Evolutionary conservation across 2,329 filamentous ascomycete species (phyloP), one percentile per base, ranked within the genome.

Genomic region (Fusarium sp.): DNA sequence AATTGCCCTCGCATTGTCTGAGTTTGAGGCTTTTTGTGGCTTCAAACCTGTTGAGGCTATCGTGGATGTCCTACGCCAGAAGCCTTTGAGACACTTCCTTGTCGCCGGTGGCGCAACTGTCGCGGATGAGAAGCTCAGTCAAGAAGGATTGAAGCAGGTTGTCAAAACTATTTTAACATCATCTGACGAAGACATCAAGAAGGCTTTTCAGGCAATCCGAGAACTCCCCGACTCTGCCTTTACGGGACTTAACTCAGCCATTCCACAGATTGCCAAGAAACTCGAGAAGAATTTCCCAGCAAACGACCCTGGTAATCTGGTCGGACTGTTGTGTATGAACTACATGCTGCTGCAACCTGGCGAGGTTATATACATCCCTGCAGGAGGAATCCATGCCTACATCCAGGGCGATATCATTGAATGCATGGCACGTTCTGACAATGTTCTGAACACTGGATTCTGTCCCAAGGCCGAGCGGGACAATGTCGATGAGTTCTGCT

Each of bases 391-490:
- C 61, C 92, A 94, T 78, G 92, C 92, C 1, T 94, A 94, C 78
- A 84, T 94, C 0, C 87, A 87, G 8, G 93, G 93, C 7, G 90
- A 94, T 78, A 93, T 94, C 58, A 90, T 94, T 75, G 92, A 94
- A 81, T 94, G 92, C 82, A 94, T 94, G 92, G 92, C 92, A 4
- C 87, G 92, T 13, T 90, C 87, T 26, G 91, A 94, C 83, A 94
- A 94, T 66, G 92, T 95, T 5, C 85, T 95, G 56, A 93, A 93
- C 80, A 90, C 89, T 1, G 92, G 93, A 0, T 94, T 95, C 84
- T 94, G 92, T 74, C 92, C 92, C 0, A 85, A 85, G 3, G 88
- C 89, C 0, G 90, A 93, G 53, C 86, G 91, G 18, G 88, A 93
- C 77, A 89, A 85, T 48, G 84, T 91, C 30, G 90, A 93, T 24